These are phyloP conservation scores for Populus tremula DNA, from an alignment of 345 rosid genomes.

Conservation along the genomic window DNA sequence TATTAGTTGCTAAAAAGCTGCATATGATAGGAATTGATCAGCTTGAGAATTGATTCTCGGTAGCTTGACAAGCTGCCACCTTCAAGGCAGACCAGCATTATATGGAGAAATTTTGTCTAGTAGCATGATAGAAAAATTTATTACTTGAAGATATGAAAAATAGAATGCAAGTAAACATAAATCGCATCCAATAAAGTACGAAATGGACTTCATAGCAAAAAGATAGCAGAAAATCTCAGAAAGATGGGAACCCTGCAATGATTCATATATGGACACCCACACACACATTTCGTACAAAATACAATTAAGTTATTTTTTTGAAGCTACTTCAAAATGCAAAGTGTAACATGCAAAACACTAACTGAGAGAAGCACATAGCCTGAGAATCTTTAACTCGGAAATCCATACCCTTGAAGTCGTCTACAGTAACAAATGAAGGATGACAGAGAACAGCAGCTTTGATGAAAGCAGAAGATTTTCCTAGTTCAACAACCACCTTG, in stretches of 20 bases:
- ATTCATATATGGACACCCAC: background rate
- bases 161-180: background rate
- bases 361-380: background rate
- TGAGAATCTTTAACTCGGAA: background rate
- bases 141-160: background rate
- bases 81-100: background rate
- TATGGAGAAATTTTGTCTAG: background rate
- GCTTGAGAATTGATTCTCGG: background rate
- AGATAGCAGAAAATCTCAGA: background rate
- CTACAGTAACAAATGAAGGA: conserved; percentile 65
- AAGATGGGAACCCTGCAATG: background rate
- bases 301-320: background rate
- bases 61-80: background rate
- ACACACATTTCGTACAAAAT: background rate
- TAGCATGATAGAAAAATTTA: background rate
- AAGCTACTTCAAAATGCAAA: background rate
- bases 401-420: conserved; percentile 65
- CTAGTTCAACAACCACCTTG: conserved; percentile 68
- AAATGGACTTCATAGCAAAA: background rate
- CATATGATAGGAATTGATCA: background rate
- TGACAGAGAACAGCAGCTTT: conserved; percentile 70
- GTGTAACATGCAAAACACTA: background rate
- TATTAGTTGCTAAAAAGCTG: background rate
- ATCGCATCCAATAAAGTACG: background rate
- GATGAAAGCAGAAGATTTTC: conserved; percentile 43